These are phyloP conservation scores for Aspergillus sergii DNA, from an alignment of 2,329 filamentous ascomycete genomes.

Conservation along the genomic window DNA sequence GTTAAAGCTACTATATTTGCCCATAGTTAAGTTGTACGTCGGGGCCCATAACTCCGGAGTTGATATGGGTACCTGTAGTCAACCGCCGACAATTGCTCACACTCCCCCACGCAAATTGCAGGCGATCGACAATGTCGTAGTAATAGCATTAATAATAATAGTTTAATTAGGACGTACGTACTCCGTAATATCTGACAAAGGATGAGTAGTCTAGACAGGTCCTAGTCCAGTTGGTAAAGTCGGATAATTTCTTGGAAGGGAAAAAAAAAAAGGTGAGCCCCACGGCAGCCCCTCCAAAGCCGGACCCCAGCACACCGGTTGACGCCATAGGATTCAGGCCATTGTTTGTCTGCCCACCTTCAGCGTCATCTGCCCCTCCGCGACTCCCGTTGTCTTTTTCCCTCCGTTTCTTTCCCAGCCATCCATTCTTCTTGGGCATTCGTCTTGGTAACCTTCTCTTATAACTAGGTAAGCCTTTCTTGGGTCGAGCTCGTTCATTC, in stretches of 20 bases:
- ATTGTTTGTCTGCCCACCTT: constrained; percentile 1
- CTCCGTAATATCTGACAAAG: neutral
- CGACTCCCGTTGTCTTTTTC: constrained; percentile 11
- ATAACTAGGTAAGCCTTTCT: neutral
- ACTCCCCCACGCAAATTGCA: neutral
- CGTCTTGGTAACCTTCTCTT: neutral
- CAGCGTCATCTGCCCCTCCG: constrained; percentile 13
- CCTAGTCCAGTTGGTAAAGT: constrained; percentile 6
- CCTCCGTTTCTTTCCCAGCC: constrained; percentile 11
- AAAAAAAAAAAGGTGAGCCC: constrained; percentile 12
- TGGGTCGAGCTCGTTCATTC: neutral
- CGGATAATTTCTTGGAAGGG: constrained; percentile 29
- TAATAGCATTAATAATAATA: neutral
- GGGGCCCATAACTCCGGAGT: neutral
- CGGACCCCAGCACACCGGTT: constrained; percentile 27
- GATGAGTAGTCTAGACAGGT: constrained; percentile 3
- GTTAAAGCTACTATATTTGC: neutral
- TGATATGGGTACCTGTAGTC: neutral
- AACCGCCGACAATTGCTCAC: neutral
- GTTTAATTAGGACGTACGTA: neutral
- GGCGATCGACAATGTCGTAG: neutral
- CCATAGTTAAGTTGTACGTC: neutral
- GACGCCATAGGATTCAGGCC: constrained; percentile 21
- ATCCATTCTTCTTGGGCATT: constrained; percentile 1
- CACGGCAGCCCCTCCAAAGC: constrained; percentile 22